phyloP scores from a whole-genome alignment of 768 basidiomycete species.

The Boletus sp. region DNA sequence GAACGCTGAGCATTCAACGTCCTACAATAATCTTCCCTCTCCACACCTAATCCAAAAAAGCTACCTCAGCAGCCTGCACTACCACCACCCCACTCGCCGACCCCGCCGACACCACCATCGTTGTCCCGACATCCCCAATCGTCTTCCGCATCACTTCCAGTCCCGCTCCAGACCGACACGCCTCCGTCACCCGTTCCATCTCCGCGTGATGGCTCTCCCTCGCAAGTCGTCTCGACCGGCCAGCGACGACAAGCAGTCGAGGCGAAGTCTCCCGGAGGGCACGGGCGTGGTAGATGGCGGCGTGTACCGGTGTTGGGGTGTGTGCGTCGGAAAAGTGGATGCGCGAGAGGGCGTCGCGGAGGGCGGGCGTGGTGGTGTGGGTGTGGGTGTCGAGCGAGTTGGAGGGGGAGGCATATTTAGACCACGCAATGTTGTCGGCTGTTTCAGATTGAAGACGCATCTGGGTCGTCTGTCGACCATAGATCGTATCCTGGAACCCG shows the following conservation, averaged over 20 bases:
- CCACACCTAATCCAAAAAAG: background rate
- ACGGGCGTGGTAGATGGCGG: constrained; percentile 44
- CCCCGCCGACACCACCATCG: constrained; percentile 59
- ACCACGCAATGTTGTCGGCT: constrained; percentile 79
- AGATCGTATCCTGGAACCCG: constrained; percentile 65
- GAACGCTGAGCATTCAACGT: background rate
- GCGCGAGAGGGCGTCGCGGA: constrained; percentile 44
- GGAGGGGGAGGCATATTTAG: constrained; percentile 44
- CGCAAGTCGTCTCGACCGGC: constrained; percentile 72
- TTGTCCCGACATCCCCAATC: constrained; percentile 83
- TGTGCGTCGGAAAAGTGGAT: constrained; percentile 58
- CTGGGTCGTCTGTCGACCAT: constrained; percentile 61
- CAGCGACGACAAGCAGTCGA: constrained; percentile 61
- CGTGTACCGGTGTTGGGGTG: constrained; percentile 59
- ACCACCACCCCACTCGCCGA: constrained; percentile 58
- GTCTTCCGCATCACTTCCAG: constrained; percentile 58
- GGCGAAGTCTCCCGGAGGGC: constrained; percentile 26
- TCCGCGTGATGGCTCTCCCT: constrained; percentile 72
- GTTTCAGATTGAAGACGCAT: constrained; percentile 74
- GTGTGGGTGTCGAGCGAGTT: background rate
- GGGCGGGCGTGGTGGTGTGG: constrained; percentile 1
- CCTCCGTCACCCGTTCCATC: constrained; percentile 57
- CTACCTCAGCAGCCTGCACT: constrained; percentile 43
- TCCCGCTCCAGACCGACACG: constrained; percentile 19
- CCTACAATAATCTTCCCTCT: background rate